A percentile compares a stretch with the other conserved stretches of the same genome.
phyloP scores from a whole-genome alignment of 805 yeast genomes.

The Kluyveromyces siamensis region DNA sequence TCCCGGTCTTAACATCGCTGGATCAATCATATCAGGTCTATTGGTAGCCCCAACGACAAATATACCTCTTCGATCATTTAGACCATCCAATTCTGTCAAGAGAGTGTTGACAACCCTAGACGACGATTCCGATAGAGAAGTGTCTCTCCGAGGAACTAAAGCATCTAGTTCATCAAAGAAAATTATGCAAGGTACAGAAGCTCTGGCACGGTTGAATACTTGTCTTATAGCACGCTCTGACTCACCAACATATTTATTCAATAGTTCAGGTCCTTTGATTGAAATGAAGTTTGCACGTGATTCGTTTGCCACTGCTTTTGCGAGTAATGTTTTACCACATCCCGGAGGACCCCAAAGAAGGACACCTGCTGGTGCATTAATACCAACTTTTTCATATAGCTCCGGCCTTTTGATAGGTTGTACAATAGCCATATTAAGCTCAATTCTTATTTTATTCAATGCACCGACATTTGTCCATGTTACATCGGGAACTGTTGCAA shows the following conservation, averaged over 20 bases:
- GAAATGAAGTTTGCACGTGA: conserved; percentile 93
- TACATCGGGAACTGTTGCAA: conserved; percentile 97
- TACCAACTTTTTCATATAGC: conserved; percentile 80
- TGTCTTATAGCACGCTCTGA: conserved; percentile 90
- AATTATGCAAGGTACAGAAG: conserved; percentile 87
- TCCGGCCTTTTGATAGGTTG: conserved; percentile 95
- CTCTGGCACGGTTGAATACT: conserved; percentile 85
- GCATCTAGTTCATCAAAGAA: conserved; percentile 97
- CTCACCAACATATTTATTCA: conserved; percentile 94
- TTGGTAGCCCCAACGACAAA: conserved; percentile 96
- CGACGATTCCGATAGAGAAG: conserved; percentile 78
- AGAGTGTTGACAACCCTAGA: conserved; percentile 92
- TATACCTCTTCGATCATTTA: conserved; percentile 85
- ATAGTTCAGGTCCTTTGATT: conserved; percentile 89
- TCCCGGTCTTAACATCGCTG: conserved; percentile 97
- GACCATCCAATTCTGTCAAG: conserved; percentile 89
- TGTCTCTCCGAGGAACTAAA: conserved; percentile 86
- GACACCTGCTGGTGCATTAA: conserved; percentile 94
- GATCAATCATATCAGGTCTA: conserved; percentile 96
- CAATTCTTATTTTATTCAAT: conserved; percentile 66
- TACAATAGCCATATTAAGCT: conserved; percentile 93
- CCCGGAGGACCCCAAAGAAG: conserved; percentile 99
- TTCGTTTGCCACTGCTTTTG: conserved; percentile 97
- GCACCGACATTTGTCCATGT: conserved; percentile 97
- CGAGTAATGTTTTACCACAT: conserved; percentile 92